These are phyloP conservation scores for Phaeophleospora eucalypticola DNA, from an alignment of 2,329 filamentous ascomycete genomes.

Conservation along the genomic window DNA sequence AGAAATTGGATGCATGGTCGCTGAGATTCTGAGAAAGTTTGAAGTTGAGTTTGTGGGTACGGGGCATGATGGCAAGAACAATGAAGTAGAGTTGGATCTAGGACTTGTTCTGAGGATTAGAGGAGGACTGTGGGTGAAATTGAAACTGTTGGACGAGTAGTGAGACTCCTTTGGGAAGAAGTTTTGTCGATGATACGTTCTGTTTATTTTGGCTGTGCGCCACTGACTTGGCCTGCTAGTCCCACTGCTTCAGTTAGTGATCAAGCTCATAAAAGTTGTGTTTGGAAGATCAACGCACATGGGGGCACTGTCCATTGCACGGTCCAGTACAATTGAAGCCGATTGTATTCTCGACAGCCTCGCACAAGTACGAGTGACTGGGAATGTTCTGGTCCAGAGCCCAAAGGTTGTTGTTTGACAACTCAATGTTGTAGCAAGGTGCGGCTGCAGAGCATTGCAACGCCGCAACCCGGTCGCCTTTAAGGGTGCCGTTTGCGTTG, in stretches of 20 bases:
- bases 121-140: no score
- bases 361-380: constrained; percentile 24
- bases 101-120: no score
- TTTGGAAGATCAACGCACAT: background rate
- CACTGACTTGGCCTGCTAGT: no score
- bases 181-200: no score
- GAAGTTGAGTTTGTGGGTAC: no score
- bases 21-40: no score
- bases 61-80: no score
- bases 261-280: background rate
- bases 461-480: constrained; percentile 22
- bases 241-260: background rate
- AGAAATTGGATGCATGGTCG: no score
- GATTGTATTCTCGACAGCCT: constrained; percentile 19
- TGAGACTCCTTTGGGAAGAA: no score
- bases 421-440: constrained; percentile 27
- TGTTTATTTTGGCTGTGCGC: no score
- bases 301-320: constrained; percentile 15
- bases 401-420: constrained; percentile 18
- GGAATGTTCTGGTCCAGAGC: constrained; percentile 18
- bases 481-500: constrained; percentile 31
- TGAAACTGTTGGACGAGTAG: no score
- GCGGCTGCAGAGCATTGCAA: constrained; percentile 27
- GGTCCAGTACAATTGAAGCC: constrained; percentile 26
- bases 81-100: no score